A percentile compares a stretch with the other conserved stretches of the same genome.
Evolutionary conservation across 345 rosid genomes (phyloP).

Genomic region (Euphorbia peplus): DNA sequence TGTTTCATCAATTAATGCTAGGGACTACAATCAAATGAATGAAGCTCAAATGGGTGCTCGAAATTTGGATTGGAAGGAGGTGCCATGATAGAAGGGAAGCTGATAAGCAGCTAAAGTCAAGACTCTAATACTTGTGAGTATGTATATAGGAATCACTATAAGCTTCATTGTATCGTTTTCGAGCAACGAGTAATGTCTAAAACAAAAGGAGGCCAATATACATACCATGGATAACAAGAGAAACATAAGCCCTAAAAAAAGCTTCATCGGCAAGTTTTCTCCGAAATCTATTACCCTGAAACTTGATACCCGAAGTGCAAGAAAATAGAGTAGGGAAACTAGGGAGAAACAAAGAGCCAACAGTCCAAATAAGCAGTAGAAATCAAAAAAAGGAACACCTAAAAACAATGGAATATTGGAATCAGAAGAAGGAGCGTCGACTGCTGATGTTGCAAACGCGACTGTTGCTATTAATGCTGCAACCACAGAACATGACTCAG

Average conservation of each 20-base stretch:
- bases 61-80: neutral
- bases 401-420: neutral
- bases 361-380: conserved; percentile 25
- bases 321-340: conserved; percentile 20
- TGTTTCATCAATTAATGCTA: too few relatives aligned
- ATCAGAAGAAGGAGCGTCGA: conserved; percentile 19
- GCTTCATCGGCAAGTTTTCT: conserved; percentile 18
- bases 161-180: neutral
- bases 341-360: conserved; percentile 27
- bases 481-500: neutral
- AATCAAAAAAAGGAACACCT: neutral
- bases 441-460: neutral
- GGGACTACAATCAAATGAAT: too few relatives aligned
- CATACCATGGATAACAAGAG: conserved; percentile 25
- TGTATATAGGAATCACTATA: conserved; percentile 16
- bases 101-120: neutral
- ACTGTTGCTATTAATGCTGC: conserved; percentile 5
- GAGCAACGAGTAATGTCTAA: conserved; percentile 30
- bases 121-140: neutral
- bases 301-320: conserved; percentile 23
- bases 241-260: conserved; percentile 22
- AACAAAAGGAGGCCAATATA: conserved; percentile 27
- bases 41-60: too few relatives aligned
- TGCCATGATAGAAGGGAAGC: neutral
- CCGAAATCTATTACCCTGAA: conserved; percentile 24